Conservation (phyloP, 2,329 filamentous ascomycete genomes). For the Delphinella strobiligena region DNA sequence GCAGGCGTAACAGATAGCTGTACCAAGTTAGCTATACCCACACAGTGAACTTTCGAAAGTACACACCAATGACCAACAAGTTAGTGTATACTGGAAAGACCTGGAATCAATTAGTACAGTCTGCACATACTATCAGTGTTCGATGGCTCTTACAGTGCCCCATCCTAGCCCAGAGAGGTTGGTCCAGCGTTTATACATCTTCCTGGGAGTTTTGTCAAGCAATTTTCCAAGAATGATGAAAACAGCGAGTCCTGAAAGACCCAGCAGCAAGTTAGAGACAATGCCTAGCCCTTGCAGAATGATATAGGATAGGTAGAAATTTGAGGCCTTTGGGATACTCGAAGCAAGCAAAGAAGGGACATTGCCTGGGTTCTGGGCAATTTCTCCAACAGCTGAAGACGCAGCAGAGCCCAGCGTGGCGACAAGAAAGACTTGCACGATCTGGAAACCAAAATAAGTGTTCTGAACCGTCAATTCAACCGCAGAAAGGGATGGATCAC, state of each 20-base stretch:
- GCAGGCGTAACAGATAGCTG: constrained; percentile 68
- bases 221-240: constrained; percentile 64
- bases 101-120: no score
- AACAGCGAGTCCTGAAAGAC: constrained; percentile 60
- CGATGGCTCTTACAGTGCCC: no score
- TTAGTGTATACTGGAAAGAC: constrained; percentile 73
- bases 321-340: constrained; percentile 64
- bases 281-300: constrained; percentile 80
- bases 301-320: constrained; percentile 94
- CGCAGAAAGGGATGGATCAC: constrained; percentile 65
- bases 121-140: no score
- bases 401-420: constrained; percentile 74
- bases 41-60: neutral
- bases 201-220: constrained; percentile 65
- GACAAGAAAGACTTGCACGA: constrained; percentile 85
- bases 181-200: constrained; percentile 69
- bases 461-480: constrained; percentile 86
- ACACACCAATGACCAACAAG: constrained; percentile 60
- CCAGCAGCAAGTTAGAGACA: constrained; percentile 61
- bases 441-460: constrained; percentile 80
- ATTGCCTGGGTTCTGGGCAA: constrained; percentile 46
- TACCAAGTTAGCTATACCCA: neutral
- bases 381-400: constrained; percentile 51
- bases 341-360: constrained; percentile 19
- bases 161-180: constrained; percentile 62